Evolutionary conservation across 164 flowering plant species (phyloP), one percentile per base, ranked within the genome.

Genomic region (Magnolia changhungtana): DNA sequence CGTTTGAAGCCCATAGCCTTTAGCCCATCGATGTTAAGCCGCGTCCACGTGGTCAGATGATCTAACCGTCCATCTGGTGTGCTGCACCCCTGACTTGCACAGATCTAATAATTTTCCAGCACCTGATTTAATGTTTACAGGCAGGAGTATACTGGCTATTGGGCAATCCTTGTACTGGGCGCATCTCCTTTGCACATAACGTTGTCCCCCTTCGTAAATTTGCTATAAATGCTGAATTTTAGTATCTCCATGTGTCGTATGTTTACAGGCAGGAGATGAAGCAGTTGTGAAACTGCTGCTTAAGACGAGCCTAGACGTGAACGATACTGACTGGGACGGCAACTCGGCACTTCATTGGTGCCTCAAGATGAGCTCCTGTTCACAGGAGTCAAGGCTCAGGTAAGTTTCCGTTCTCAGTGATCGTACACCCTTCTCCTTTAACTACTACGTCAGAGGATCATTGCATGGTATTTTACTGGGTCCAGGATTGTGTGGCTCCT

Each of bases 341-440:
- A 88, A 90, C 75, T 69, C 90, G 71, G 88, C 90, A 31, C 90
- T 90, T 72, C 90, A 87, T 71, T 88, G 85, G 83, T 77, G 80
- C 73, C 81, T 90, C 14, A 86, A 84, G 78, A 67, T 73, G 21
- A 67, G 75, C 31, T 75, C 84, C 52, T 50, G 50, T 63, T 29
- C 69, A 1, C 76, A 81, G 73, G 84, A 81, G 68, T 82, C 76
- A 13, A 82, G 84, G 89, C 86, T 74, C 51, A 55, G 59, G 63
- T 72, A 21, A 7, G 24, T 21, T 9, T 24, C 23, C 75, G 5
- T 14, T 19, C 45, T 37, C 20, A 51, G 16, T 11, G 18, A 37
- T 52, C 55, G 0, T 51, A 9, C 52, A 2, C 50, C 16, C 21
- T 0, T 55, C n/a, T 27, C 8, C 55, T 50, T 51, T 52, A n/a